Evolutionary conservation across 129 eudicot genomes (phyloP).

Genomic region (Smallanthus sonchifolius): DNA sequence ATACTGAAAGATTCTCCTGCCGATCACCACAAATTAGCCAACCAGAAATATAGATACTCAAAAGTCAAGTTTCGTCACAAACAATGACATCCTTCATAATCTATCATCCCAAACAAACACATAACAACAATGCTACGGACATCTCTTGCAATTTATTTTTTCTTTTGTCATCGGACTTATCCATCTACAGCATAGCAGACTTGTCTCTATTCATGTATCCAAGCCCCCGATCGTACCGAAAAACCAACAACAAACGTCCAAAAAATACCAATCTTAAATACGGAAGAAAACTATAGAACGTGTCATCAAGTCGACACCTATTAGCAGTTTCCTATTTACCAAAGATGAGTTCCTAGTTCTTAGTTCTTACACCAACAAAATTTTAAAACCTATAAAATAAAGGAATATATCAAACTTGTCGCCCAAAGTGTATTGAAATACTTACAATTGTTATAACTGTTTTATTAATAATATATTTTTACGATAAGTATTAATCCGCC

Average conservation of each 20-base stretch:
- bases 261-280: neutral
- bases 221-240: neutral
- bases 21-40: neutral
- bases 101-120: conserved; percentile 7
- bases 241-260: conserved; percentile 3
- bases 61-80: conserved; percentile 7
- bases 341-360: neutral
- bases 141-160: neutral
- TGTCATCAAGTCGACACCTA: neutral
- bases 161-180: conserved; percentile 14
- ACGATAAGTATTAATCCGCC: neutral
- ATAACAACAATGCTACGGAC: conserved; percentile 8
- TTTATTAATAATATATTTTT: neutral
- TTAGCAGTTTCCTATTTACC: neutral
- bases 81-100: conserved; percentile 20
- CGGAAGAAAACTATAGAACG: neutral
- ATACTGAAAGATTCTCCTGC: neutral
- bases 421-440: neutral
- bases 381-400: neutral
- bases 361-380: neutral
- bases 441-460: neutral
- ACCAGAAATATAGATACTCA: neutral
- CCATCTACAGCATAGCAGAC: conserved; percentile 20
- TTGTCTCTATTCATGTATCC: conserved; percentile 2
- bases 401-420: neutral